Evolutionary conservation across 352 stramenopile species (phyloP).

Genomic region (Sclerospora graminicola): DNA sequence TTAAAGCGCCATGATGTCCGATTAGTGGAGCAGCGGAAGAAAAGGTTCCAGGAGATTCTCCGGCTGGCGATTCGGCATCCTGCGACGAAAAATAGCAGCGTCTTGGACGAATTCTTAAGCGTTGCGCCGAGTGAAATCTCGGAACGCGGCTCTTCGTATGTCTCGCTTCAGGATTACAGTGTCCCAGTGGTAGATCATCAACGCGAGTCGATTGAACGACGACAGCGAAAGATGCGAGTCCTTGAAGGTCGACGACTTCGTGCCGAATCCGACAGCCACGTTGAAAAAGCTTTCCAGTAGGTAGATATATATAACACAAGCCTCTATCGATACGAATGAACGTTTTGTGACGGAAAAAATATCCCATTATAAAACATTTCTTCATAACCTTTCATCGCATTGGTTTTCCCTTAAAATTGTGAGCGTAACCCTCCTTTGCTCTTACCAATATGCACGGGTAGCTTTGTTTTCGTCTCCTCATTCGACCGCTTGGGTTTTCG

Average conservation of each 20-base stretch:
- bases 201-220: constrained; percentile 68
- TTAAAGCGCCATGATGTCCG: constrained; percentile 72
- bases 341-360: constrained; percentile 25
- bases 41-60: constrained; percentile 76
- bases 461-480: constrained; percentile 23
- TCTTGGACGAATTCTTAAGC: constrained; percentile 69
- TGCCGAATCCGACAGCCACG: constrained; percentile 22
- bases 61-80: constrained; percentile 66
- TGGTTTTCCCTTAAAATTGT: constrained; percentile 40
- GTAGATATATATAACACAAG: constrained; percentile 6
- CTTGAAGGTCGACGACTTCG: constrained; percentile 52
- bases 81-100: constrained; percentile 45
- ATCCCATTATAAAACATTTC: neutral
- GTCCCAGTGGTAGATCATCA: constrained; percentile 67
- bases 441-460: constrained; percentile 77
- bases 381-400: too few relatives aligned
- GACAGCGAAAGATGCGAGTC: constrained; percentile 59
- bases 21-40: constrained; percentile 72
- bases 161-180: constrained; percentile 68
- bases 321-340: constrained; percentile 31
- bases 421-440: constrained; percentile 70
- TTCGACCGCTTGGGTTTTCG: constrained; percentile 37
- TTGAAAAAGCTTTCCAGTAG: constrained; percentile 15
- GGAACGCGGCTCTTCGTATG: constrained; percentile 70
- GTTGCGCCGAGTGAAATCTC: constrained; percentile 59